Base-by-base conservation (phyloP, 208 protist species). In the Naegleria fowleri region DNA sequence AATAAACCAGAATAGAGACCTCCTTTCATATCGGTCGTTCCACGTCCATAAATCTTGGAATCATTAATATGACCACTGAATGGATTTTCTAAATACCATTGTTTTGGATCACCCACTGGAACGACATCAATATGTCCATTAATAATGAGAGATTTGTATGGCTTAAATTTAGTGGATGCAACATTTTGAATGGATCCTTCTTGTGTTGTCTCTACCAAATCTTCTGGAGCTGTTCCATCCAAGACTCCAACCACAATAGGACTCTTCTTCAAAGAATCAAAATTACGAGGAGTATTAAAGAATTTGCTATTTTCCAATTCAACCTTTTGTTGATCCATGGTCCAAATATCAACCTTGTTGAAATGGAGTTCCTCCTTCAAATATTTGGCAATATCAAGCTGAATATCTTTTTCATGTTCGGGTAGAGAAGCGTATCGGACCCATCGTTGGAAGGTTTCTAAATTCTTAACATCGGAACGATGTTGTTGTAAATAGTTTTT, bases 91-190 rank as follows among this genome's bases (percentile, higher is more conserved):
- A 25, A 40, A 25, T n/a, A 40, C 84, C 84, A 88, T 22, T 0
- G 2, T 13, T 36, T 38, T 88, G 39, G 36, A 38, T 87, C 38
- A 55, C 76, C 76, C 0, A 58, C 52, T 55, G 88, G 88, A 55
- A 90, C 88, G 13, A 90, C 88, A 90, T 90, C 88, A 51, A 90
- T 41, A 58, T 90, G 88, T 33, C 88, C 88, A 90, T 90, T 90
- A 0, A 90, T 15, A 76, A 90, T 90, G 5, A 90, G 16, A 19
- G 83, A 86, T 43, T 39, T 43, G 41, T 43, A 43, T 2, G 15
- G 7, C 33, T 86, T 22, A 9, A 39, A 25, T 48, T 19, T 43
- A 5, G 16, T 22, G n/a, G n/a, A n/a, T 84, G 76, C 22, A 84
- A n/a, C 76, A 13, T 84, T 40, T 22, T 19, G 22, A 86, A 39